Base-by-base conservation (phyloP, 352 stramenopile species). In the Plasmopara muralis region DNA sequence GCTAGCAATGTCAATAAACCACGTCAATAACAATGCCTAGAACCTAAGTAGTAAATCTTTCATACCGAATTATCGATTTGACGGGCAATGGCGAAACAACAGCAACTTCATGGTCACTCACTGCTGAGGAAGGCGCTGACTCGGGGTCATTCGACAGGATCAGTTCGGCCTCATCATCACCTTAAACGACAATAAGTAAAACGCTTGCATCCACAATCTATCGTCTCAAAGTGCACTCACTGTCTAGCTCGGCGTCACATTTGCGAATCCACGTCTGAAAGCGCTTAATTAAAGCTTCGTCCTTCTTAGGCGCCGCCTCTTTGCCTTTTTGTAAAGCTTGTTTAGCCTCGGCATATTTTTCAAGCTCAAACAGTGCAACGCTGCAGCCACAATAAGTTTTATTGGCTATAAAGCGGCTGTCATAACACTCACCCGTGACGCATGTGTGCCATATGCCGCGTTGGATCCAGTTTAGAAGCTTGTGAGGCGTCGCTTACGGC, bases 241-340 rank as follows among this genome's bases (percentile, higher is more conserved):
- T 74, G 55, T 89, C 71, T 18, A 89, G 12, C 44, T 95, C 85
- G 0, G 83, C 80, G 38, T 95, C 75, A 47, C 87, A 96, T 50
- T 95, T 95, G 57, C 87, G 77, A 49, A 94, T 77, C 83, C 85
- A 95, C 25, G 73, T 93, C 60, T 83, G 78, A 53, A 93, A 87
- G 10, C 68, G 74, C 49, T 79, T 82, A 10, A 51, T 42, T 10
- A 87, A 48, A 18, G 47, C 33, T 15, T 83, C 63, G 15, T 77
- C 69, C 0, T 39, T 31, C 28, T 62, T 60, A 41, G 53, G 46
- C 1, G 63, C 58, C 20, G 29, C 43, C 5, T 68, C 38, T 50
- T 85, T 85, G 29, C 82, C 83, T 2, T 35, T 37, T 25, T 66
- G 48, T 48, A 95, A 94, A 13, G 73, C 66, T 47, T 55, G 66